Base-by-base conservation (phyloP, 331 rosid genomes). In the Dryas integrifolia region DNA sequence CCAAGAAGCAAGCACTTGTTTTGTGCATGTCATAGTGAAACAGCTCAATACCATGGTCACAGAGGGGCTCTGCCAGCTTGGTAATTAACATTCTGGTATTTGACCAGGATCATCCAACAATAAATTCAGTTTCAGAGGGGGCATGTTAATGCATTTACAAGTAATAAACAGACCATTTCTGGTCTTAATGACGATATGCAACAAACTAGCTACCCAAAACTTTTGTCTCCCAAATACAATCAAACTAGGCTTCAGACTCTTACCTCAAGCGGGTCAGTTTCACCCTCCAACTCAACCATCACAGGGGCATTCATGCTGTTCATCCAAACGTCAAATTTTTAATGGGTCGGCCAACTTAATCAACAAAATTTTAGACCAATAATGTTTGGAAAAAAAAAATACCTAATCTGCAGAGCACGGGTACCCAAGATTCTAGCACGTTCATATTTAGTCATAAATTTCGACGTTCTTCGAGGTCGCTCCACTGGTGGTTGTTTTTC, bases 241-340 rank as follows among this genome's bases (percentile, higher is more conserved):
- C 35, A 30, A 30, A 30, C 35, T 30, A 44, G 48, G 0, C 14
- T 55, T 2, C 15, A 38, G 38, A 69, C 52, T 79, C 80, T 73
- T 69, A 92, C 97, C 97, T 93, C 96, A 44, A 91, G 96, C 10
- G 98, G 96, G 69, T 94, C 98, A 52, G 97, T 94, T 79, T 94
- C 98, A 35, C 98, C 96, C 85, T 91, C 96, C 82, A 94, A 83
- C 87, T 91, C 97, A 1, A 91, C 98, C 97, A 94, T 91, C 16
- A 94, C 96, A 78, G 98, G 98, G 24, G 97, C 97, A 67, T 94
- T 94, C 97, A 91, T 91, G 82, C 96, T 89, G 97, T 64, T 44
- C 72, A 79, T 44, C 12, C 70, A 65, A 72, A 56, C 35, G 75
- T 47, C 9, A 52, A 39, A 77, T 50, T 69, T 46, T 40, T 76